phyloP scores from a whole-genome alignment of 2,329 filamentous ascomycete genomes.

The Daldinia sp. region DNA sequence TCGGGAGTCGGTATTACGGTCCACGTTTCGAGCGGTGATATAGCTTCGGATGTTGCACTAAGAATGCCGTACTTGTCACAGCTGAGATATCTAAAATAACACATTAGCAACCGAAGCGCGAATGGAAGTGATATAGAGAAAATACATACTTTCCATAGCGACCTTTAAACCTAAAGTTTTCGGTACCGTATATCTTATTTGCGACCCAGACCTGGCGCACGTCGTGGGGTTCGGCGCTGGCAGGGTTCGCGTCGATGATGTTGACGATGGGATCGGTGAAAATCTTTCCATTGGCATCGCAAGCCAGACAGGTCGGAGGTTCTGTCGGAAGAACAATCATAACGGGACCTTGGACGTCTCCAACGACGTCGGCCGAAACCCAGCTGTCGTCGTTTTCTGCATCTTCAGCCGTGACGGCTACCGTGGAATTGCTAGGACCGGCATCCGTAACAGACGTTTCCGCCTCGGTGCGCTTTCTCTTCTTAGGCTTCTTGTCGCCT shows the following conservation, averaged over 20 bases:
- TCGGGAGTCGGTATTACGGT: conserved; percentile 69
- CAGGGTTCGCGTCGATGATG: conserved; percentile 80
- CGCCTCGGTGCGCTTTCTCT: conserved; percentile 77
- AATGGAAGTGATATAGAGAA: background rate
- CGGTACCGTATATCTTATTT: conserved; percentile 81
- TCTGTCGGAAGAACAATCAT: conserved; percentile 83
- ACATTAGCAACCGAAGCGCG: conserved; percentile 13
- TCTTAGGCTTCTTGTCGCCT: conserved; percentile 94
- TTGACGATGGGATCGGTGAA: conserved; percentile 87
- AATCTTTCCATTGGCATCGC: conserved; percentile 85
- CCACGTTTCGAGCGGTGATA: conserved; percentile 86
- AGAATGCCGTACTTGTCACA: conserved; percentile 86
- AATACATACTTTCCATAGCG: conserved; percentile 78
- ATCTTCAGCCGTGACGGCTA: conserved; percentile 46
- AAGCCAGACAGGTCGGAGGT: conserved; percentile 77
- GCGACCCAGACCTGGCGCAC: conserved; percentile 96
- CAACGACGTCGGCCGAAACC: conserved; percentile 80
- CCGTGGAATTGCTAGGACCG: conserved; percentile 50
- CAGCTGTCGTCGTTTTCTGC: conserved; percentile 80
- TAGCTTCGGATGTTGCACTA: conserved; percentile 79
- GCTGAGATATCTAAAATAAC: conserved; percentile 72
- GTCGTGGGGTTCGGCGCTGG: conserved; percentile 93
- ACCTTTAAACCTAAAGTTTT: conserved; percentile 85
- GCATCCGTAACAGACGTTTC: conserved; percentile 53
- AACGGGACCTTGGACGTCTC: conserved; percentile 82